Evolutionary conservation across 1,284 basidiomycete species (phyloP), one percentile per base, ranked within the genome.

Genomic region (Rhizoctonia solani): DNA sequence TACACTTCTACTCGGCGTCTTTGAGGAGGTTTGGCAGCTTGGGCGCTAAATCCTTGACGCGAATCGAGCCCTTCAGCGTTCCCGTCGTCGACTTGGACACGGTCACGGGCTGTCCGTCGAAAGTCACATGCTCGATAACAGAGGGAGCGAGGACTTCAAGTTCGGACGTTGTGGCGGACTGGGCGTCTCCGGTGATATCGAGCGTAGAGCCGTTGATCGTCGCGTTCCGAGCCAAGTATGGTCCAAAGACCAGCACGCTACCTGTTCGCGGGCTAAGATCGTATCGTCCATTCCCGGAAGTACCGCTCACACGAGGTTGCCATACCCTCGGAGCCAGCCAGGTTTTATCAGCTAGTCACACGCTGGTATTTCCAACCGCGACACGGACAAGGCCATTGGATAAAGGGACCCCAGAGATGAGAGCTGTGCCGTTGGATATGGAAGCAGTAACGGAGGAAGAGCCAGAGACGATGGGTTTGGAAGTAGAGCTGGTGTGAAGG

Each of bases 1-100:
- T 72, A 70, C 76, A 81, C 29, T 69, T 74, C 82, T 81, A 83
- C 27, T 72, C 69, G 77, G 71, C 1, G 76, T 73, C 11, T 73
- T 72, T 66, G n/a, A n/a, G n/a, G n/a, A 81, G 69, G 41, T 73
- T 73, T 5, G 80, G 79, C 3, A 81, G 68, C 2, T 50, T 52
- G 11, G 59, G 59, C 13, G 68, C 67, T 6, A 75, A 72, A 4
- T 70, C 67, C 23, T 71, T 52, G 1, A 77, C n/a, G n/a, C 37
- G 4, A 25, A 71, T 27, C 9, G 23, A 49, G 8, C 59, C 65
- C 19, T 52, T 47, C 27, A 71, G 54, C 34, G 68, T 55, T 11
- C 65, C 68, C 11, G 34, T 42, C 2, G 44, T 14, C 23, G 52
- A 34, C 52, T 66, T 59, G 39, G 42, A 14, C 19, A 59, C 58